Percentiles rank a stretch among this genome's conserved stretches.
Conservation (phyloP, 2,329 filamentous ascomycete species). For the Aspergillus fructus region DNA sequence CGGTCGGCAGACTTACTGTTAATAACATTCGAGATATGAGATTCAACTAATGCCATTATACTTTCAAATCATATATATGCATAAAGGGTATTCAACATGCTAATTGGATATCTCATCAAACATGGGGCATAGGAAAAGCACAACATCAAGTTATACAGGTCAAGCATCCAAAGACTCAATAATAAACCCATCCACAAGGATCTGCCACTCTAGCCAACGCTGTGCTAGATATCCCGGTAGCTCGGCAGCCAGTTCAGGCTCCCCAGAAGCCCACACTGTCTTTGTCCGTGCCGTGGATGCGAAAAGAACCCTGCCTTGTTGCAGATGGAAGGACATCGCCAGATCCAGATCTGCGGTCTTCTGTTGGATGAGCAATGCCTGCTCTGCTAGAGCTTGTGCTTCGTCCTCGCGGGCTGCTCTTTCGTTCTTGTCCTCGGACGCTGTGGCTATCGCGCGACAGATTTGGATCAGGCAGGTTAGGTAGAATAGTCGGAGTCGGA, state of each 20-base stretch:
- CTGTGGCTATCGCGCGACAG: not conserved
- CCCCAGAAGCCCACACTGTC: not conserved
- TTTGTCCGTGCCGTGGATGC: not conserved
- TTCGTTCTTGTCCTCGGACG: not conserved
- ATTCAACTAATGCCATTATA: too few relatives aligned
- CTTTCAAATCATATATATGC: too few relatives aligned
- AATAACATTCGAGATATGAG: too few relatives aligned
- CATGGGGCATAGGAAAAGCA: not conserved
- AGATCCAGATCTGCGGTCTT: not conserved
- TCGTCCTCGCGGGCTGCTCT: not conserved
- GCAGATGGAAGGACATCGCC: not conserved
- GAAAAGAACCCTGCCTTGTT: not conserved
- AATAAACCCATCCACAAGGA: not conserved
- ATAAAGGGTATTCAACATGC: not conserved
- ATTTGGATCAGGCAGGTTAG: not conserved
- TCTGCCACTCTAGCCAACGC: not conserved
- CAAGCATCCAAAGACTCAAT: not conserved
- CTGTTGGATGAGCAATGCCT: not conserved
- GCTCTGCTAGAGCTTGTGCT: not conserved
- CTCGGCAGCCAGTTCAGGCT: not conserved
- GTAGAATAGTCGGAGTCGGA: not conserved
- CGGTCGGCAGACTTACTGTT: too few relatives aligned
- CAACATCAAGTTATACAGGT: not conserved
- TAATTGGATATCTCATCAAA: not conserved
- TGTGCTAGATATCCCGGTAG: not conserved